These are phyloP conservation scores for Cladosporium sp. DNA, from an alignment of 2,329 filamentous ascomycete species.

Conservation along the genomic window DNA sequence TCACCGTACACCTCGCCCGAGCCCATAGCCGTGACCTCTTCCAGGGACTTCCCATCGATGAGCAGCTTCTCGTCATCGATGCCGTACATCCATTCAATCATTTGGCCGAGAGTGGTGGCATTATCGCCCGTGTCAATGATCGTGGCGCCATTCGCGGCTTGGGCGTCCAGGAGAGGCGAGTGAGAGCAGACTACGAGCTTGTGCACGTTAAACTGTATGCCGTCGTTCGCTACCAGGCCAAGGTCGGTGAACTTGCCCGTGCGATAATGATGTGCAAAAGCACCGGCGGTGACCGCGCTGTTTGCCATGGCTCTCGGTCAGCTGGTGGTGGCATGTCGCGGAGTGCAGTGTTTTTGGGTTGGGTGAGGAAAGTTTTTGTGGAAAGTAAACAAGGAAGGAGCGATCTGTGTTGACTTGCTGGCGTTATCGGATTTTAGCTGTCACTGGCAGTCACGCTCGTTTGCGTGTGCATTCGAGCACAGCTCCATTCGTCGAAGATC, in stretches of 20 bases:
- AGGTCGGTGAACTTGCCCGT: background rate
- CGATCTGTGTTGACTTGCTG: background rate
- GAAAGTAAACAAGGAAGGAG: background rate
- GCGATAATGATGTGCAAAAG: background rate
- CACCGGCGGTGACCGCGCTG: background rate
- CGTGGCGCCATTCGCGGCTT: background rate
- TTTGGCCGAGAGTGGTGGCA: background rate
- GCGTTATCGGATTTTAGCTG: background rate
- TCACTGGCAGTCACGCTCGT: background rate
- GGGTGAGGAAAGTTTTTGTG: background rate
- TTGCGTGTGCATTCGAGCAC: background rate
- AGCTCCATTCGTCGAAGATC: background rate
- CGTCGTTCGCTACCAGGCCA: background rate
- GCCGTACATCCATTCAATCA: conserved; percentile 13
- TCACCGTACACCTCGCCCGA: background rate
- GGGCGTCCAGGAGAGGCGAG: conserved; percentile 1
- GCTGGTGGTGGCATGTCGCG: background rate
- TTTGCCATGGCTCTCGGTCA: background rate
- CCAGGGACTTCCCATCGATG: background rate
- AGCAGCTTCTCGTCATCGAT: background rate
- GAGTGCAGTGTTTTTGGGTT: background rate
- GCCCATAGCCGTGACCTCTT: background rate
- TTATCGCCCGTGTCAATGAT: background rate
- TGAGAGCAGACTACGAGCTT: conserved; percentile 3
- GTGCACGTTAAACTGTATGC: background rate